Percentiles rank a stretch among this genome's conserved stretches.
Conservation (phyloP, 2,329 filamentous ascomycete genomes). For the Cladosporium sp. region DNA sequence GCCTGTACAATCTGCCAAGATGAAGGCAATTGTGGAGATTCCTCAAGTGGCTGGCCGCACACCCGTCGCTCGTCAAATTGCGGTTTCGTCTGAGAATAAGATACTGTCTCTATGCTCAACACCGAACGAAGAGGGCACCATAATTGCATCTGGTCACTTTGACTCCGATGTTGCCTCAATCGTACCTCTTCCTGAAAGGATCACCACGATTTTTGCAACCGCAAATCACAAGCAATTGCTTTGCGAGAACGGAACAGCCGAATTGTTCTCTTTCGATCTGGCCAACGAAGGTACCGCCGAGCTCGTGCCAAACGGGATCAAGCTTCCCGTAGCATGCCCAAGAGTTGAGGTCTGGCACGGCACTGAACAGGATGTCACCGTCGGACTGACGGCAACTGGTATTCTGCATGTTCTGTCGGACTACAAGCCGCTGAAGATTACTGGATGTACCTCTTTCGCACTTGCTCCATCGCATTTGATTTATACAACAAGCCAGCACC, state of each 20-base stretch:
- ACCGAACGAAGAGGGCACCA: conserved; percentile 15
- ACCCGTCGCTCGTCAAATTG: conserved; percentile 41
- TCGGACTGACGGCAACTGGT: conserved; percentile 71
- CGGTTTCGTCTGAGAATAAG: conserved; percentile 39
- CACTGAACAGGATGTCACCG: conserved; percentile 38
- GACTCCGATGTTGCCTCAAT: neutral
- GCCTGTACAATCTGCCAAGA: conserved; percentile 41
- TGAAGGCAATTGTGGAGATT: conserved; percentile 7
- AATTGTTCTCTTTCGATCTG: neutral
- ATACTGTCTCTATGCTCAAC: conserved; percentile 30
- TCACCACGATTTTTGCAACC: conserved; percentile 1
- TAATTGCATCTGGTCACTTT: neutral
- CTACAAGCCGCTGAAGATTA: conserved; percentile 67
- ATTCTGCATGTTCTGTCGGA: conserved; percentile 46
- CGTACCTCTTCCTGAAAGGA: neutral
- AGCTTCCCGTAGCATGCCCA: conserved; percentile 23
- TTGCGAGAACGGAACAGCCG: neutral
- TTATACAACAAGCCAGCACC: conserved; percentile 86
- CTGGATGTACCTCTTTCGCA: conserved; percentile 89
- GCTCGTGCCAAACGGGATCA: neutral
- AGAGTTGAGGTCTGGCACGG: conserved; percentile 32
- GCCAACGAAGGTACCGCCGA: neutral
- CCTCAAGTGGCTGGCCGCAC: neutral
- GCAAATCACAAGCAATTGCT: conserved; percentile 2
- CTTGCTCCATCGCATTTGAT: conserved; percentile 78